These are phyloP conservation scores for Taphrina communis DNA, from an alignment of 1,139 yeast species.

Conservation along the genomic window DNA sequence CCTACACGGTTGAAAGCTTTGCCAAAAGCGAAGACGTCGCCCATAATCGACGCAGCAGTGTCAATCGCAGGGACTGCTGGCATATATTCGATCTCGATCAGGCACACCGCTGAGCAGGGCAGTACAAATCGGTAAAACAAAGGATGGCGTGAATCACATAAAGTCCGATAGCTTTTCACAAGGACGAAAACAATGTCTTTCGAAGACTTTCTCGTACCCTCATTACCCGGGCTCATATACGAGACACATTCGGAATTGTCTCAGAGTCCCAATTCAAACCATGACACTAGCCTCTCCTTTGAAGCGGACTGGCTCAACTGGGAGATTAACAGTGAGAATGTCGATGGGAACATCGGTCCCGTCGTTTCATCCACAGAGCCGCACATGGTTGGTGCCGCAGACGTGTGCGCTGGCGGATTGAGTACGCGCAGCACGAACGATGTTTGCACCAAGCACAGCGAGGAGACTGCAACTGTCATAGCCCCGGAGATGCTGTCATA, in stretches of 20 bases:
- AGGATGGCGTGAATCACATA: too few relatives aligned
- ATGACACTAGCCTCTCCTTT: background rate
- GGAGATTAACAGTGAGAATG: background rate
- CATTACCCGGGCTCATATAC: conserved; percentile 13
- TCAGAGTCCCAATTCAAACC: conserved; percentile 22
- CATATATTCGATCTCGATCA: too few relatives aligned
- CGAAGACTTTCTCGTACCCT: conserved; percentile 17
- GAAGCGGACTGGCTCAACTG: conserved; percentile 22
- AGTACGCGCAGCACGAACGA: background rate
- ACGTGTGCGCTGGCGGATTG: background rate
- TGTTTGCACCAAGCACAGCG: background rate
- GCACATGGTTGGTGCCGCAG: background rate
- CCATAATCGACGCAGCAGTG: too few relatives aligned
- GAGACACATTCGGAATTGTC: conserved; percentile 27
- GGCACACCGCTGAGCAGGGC: too few relatives aligned
- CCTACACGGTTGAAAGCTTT: too few relatives aligned
- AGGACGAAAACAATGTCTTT: background rate
- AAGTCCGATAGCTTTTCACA: too few relatives aligned
- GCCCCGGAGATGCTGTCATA: background rate
- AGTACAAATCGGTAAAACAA: too few relatives aligned
- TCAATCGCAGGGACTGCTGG: too few relatives aligned
- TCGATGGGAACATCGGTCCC: background rate
- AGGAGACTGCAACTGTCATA: background rate
- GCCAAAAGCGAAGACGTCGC: too few relatives aligned
- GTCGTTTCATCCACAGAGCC: background rate